phyloP scores from a whole-genome alignment of 2,329 filamentous ascomycete genomes.

The Pseudogymnoascus sp. region DNA sequence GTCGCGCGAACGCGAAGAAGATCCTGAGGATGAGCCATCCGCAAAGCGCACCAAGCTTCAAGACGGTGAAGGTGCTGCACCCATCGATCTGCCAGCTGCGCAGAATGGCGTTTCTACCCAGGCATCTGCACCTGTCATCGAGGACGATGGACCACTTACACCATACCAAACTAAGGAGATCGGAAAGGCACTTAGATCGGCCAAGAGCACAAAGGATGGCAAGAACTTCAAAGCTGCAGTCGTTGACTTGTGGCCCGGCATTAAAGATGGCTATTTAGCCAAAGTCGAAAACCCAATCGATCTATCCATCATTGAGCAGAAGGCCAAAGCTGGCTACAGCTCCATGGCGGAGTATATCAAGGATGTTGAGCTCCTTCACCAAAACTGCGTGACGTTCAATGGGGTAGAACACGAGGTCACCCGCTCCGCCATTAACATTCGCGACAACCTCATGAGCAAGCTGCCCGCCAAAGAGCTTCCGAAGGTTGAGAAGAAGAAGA shows the following conservation, averaged over 20 bases:
- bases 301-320: constrained; percentile 70
- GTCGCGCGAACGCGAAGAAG: constrained; percentile 69
- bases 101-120: constrained; percentile 19
- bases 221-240: constrained; percentile 70
- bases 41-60: constrained; percentile 77
- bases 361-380: constrained; percentile 69
- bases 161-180: constrained; percentile 52
- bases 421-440: constrained; percentile 42
- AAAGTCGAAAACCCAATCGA: constrained; percentile 74
- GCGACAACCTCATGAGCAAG: constrained; percentile 50
- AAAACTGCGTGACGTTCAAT: constrained; percentile 77
- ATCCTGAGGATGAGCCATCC: constrained; percentile 54
- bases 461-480: constrained; percentile 50
- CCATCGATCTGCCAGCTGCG: constrained; percentile 21
- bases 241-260: constrained; percentile 56
- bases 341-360: constrained; percentile 63
- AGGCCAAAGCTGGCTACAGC: constrained; percentile 55
- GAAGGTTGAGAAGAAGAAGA: constrained; percentile 53
- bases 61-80: constrained; percentile 30
- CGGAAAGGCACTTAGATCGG: constrained; percentile 56
- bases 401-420: constrained; percentile 68
- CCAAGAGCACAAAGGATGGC: constrained; percentile 82
- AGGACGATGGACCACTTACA: constrained; percentile 36
- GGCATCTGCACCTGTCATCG: constrained; percentile 5
- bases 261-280: constrained; percentile 62